Conservation (phyloP, 768 basidiomycete species). For the Steccherinum ochraceum region DNA sequence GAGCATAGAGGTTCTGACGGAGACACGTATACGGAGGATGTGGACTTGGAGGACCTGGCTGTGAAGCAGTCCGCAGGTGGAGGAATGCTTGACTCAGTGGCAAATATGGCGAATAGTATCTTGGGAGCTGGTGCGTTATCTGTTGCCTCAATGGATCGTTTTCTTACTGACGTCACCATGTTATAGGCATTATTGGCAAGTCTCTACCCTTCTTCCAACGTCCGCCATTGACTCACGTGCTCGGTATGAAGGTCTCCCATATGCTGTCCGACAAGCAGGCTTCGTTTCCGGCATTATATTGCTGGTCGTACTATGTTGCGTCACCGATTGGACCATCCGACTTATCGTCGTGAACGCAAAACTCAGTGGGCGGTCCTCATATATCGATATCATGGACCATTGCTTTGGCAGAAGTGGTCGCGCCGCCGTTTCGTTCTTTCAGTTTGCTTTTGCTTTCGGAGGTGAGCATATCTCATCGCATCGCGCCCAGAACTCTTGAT, state of each 20-base stretch:
- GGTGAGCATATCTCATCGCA: conserved; percentile 40
- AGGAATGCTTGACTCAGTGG: conserved; percentile 71
- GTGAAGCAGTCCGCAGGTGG: conserved; percentile 64
- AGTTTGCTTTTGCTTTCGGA: conserved; percentile 96
- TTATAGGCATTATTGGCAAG: conserved; percentile 67
- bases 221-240: neutral
- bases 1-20: conserved; percentile 23
- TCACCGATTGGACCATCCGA: conserved; percentile 98
- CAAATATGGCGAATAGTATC: conserved; percentile 96
- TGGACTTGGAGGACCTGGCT: conserved; percentile 71
- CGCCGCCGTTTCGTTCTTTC: conserved; percentile 92
- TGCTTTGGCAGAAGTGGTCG: conserved; percentile 91
- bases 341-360: conserved; percentile 96
- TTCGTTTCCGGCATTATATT: conserved; percentile 86
- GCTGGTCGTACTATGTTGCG: conserved; percentile 66
- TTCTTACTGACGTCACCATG: neutral
- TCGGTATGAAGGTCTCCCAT: conserved; percentile 81
- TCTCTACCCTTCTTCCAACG: too few species aligned
- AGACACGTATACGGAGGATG: conserved; percentile 21
- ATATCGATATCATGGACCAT: conserved; percentile 91
- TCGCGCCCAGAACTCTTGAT: too few species aligned
- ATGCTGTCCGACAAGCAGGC: conserved; percentile 91
- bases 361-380: conserved; percentile 85
- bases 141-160: conserved; percentile 2
- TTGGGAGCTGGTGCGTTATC: conserved; percentile 73